phyloP scores from a whole-genome alignment of 2,329 filamentous ascomycete genomes.

The Myriosclerotinia scirpicola region DNA sequence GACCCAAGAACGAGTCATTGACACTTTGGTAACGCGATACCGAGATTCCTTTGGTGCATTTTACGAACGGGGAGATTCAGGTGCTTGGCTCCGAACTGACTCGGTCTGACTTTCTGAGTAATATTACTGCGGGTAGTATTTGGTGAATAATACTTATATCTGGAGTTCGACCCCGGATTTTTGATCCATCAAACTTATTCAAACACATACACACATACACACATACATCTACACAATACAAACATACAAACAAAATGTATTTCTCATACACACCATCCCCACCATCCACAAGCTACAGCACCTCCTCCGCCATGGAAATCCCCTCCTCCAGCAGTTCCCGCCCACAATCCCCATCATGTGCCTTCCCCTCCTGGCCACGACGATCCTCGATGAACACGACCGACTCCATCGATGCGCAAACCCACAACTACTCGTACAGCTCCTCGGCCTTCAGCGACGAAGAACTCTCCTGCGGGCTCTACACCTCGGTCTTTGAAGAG shows the following conservation, averaged over 20 bases:
- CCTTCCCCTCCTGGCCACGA: slow-evolving; percentile 60
- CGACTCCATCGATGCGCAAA: slow-evolving; percentile 29
- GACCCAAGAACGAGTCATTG: neutral
- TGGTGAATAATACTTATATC: slow-evolving; percentile 11
- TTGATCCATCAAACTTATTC: neutral
- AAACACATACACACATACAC: neutral
- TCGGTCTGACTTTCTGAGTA: slow-evolving; percentile 11
- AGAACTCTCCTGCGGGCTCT: slow-evolving; percentile 48
- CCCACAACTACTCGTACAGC: slow-evolving; percentile 25
- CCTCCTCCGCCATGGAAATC: slow-evolving; percentile 36
- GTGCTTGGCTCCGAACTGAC: slow-evolving; percentile 13
- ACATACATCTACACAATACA: neutral
- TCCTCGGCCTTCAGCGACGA: slow-evolving; percentile 56
- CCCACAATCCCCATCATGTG: slow-evolving; percentile 45
- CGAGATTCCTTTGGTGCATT: slow-evolving; percentile 12
- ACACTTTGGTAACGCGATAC: slow-evolving; percentile 1
- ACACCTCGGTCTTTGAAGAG: slow-evolving; percentile 52
- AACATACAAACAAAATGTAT: slow-evolving; percentile 30
- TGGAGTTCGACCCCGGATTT: slow-evolving; percentile 12
- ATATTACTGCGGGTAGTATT: neutral
- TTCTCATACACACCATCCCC: slow-evolving; percentile 37
- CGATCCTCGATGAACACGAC: slow-evolving; percentile 49
- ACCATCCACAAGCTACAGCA: slow-evolving; percentile 32
- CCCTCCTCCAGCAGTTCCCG: slow-evolving; percentile 31
- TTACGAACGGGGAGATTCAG: slow-evolving; percentile 19